A percentile compares a stretch with the other conserved stretches of the same genome.
Conservation (phyloP, 495 filamentous ascomycete species). For the Symbiotaphrina buchneri region DNA sequence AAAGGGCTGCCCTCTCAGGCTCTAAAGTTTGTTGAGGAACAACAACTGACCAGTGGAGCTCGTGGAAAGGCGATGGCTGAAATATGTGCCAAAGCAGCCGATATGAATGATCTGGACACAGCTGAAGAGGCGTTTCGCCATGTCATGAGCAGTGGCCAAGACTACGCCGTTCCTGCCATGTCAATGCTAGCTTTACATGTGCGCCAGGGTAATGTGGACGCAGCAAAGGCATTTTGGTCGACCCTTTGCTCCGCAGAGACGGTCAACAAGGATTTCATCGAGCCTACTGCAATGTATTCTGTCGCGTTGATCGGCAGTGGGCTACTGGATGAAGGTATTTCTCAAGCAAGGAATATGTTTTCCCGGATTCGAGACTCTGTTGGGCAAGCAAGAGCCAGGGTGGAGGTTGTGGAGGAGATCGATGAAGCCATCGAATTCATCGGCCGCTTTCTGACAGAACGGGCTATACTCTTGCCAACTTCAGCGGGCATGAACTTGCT, state of each 20-base stretch:
- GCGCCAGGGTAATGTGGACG: slow-evolving; percentile 52
- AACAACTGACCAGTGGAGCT: slow-evolving; percentile 20
- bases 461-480: slow-evolving; percentile 22
- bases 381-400: slow-evolving; percentile 12
- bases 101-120: slow-evolving; percentile 45
- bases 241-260: slow-evolving; percentile 27
- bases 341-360: slow-evolving; percentile 64
- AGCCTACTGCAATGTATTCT: slow-evolving; percentile 70
- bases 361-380: slow-evolving; percentile 34
- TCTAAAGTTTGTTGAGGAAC: slow-evolving; percentile 34
- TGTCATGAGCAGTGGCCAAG: slow-evolving; percentile 13
- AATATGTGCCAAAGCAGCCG: slow-evolving; percentile 50
- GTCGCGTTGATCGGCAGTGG: slow-evolving; percentile 63
- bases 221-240: slow-evolving; percentile 55
- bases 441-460: slow-evolving; percentile 26
- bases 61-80: slow-evolving; percentile 29
- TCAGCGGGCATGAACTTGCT: slow-evolving; percentile 34
- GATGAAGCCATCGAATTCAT: slow-evolving; percentile 76
- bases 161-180: slow-evolving; percentile 40
- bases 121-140: slow-evolving; percentile 43
- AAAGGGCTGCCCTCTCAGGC: slow-evolving; percentile 41
- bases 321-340: slow-evolving; percentile 50
- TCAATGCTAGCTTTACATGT: slow-evolving; percentile 71
- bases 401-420: slow-evolving; percentile 50
- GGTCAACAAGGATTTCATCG: slow-evolving; percentile 42